Percentiles rank a stretch among this genome's conserved stretches.
Conservation (phyloP, 2,329 filamentous ascomycete genomes). For the Ascochyta fabae region DNA sequence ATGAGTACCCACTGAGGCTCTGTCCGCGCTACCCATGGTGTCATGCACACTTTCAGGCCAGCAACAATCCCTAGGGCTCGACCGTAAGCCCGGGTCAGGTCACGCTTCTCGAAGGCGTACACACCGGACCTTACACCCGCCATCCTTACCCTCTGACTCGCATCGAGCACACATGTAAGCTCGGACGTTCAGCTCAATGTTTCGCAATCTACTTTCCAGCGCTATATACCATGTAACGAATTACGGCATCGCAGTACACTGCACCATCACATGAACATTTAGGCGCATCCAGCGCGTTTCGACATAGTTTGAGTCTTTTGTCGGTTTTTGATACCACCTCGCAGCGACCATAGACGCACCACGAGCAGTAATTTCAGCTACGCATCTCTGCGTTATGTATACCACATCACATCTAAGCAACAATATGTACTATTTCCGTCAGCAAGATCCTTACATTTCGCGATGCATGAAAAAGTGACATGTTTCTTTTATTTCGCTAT, state of each 20-base stretch:
- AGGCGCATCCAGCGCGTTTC: neutral
- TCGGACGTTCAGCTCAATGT: slow-evolving; percentile 9
- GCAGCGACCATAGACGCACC: neutral
- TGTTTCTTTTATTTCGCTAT: slow-evolving; percentile 12
- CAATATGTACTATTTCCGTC: neutral
- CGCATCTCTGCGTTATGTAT: slow-evolving; percentile 7
- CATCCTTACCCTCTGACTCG: neutral
- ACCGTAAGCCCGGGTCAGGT: slow-evolving; percentile 9
- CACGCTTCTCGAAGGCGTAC: slow-evolving; percentile 10
- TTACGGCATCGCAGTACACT: slow-evolving; percentile 9
- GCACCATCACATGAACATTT: slow-evolving; percentile 2
- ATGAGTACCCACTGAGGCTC: slow-evolving; percentile 10
- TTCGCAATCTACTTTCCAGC: slow-evolving; percentile 6
- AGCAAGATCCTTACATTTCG: neutral
- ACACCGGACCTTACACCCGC: slow-evolving; percentile 1
- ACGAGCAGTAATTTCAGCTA: neutral
- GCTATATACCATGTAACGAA: slow-evolving; percentile 16
- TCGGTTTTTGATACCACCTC: slow-evolving; percentile 10
- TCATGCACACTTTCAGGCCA: slow-evolving; percentile 6
- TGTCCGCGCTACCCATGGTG: slow-evolving; percentile 1
- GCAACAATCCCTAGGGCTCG: neutral
- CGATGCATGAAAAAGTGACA: slow-evolving; percentile 1
- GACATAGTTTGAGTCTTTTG: neutral
- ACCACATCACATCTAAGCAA: slow-evolving; percentile 3
- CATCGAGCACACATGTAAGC: neutral